Evolutionary conservation across 1,139 yeast species (phyloP).

Genomic region (Blastobotrys elegans): DNA sequence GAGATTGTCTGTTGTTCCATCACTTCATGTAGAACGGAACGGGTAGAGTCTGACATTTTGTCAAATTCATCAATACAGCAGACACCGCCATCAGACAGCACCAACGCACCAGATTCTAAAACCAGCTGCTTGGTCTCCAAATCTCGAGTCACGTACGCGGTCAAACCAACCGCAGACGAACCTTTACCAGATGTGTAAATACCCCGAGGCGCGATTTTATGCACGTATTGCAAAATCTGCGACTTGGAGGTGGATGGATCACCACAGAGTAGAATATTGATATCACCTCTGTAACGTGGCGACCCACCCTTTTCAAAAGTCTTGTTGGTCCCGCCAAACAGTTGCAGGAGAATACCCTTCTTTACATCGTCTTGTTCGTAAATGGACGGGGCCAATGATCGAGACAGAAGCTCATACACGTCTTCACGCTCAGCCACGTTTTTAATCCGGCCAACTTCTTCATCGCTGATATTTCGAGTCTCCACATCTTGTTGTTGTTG

Average conservation of each 20-base stretch:
- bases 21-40: slow-evolving; percentile 95
- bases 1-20: slow-evolving; percentile 99
- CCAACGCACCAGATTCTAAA: slow-evolving; percentile 93
- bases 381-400: slow-evolving; percentile 93
- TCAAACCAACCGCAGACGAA: slow-evolving; percentile 97
- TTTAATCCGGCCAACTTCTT: slow-evolving; percentile 61
- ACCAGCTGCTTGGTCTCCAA: slow-evolving; percentile 90
- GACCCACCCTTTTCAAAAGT: slow-evolving; percentile 80
- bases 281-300: slow-evolving; percentile 86
- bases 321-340: slow-evolving; percentile 95
- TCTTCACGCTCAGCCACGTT: slow-evolving; percentile 65
- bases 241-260: slow-evolving; percentile 98
- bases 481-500: slow-evolving; percentile 60
- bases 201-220: slow-evolving; percentile 96
- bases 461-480: slow-evolving; percentile 58
- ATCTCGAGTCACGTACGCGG: slow-evolving; percentile 95
- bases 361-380: slow-evolving; percentile 95
- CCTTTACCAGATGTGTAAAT: slow-evolving; percentile 98
- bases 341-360: slow-evolving; percentile 85
- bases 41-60: slow-evolving; percentile 90
- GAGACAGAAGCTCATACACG: slow-evolving; percentile 78
- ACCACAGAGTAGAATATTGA: slow-evolving; percentile 86
- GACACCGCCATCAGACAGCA: slow-evolving; percentile 94
- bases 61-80: slow-evolving; percentile 99
- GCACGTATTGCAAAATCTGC: slow-evolving; percentile 88